These are phyloP conservation scores for Boletus fagicola DNA, from an alignment of 768 basidiomycete genomes.

Conservation along the genomic window DNA sequence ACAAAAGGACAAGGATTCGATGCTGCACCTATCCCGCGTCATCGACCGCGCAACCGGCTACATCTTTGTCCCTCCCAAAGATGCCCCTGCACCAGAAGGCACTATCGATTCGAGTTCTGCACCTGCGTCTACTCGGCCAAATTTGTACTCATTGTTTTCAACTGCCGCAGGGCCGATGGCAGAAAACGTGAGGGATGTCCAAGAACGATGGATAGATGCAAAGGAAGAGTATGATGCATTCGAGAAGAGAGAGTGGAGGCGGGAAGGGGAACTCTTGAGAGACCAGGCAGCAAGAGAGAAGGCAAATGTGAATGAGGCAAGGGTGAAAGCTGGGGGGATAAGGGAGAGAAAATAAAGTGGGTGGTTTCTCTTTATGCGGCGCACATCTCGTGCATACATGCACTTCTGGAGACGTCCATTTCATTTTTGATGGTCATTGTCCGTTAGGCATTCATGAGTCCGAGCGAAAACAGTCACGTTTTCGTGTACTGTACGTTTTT, in stretches of 20 bases:
- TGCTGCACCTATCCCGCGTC: conserved; percentile 79
- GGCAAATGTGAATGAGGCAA: conserved; percentile 1
- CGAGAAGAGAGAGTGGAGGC: conserved; percentile 75
- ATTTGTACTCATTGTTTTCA: conserved; percentile 66
- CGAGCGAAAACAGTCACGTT: neutral
- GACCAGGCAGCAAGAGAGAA: conserved; percentile 22
- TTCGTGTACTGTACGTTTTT: neutral
- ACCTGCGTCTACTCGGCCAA: conserved; percentile 50
- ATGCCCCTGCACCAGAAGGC: conserved; percentile 32
- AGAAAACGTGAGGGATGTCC: conserved; percentile 69
- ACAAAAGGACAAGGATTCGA: conserved; percentile 84
- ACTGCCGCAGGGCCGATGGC: conserved; percentile 56
- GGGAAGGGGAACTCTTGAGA: conserved; percentile 55
- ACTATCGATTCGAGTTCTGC: conserved; percentile 31
- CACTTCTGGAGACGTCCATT: neutral
- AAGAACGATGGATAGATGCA: conserved; percentile 93
- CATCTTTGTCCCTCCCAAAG: conserved; percentile 69
- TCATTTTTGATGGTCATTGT: neutral
- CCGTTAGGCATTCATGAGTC: neutral
- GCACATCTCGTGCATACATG: neutral
- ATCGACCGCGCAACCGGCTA: conserved; percentile 94
- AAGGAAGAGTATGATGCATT: conserved; percentile 78
- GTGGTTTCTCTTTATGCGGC: neutral
- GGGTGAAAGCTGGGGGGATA: conserved; percentile 17
- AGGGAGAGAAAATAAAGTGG: conserved; percentile 29